These are phyloP conservation scores for Lolium rigidum DNA, from an alignment of 176 grass and related monocot species.

Conservation along the genomic window DNA sequence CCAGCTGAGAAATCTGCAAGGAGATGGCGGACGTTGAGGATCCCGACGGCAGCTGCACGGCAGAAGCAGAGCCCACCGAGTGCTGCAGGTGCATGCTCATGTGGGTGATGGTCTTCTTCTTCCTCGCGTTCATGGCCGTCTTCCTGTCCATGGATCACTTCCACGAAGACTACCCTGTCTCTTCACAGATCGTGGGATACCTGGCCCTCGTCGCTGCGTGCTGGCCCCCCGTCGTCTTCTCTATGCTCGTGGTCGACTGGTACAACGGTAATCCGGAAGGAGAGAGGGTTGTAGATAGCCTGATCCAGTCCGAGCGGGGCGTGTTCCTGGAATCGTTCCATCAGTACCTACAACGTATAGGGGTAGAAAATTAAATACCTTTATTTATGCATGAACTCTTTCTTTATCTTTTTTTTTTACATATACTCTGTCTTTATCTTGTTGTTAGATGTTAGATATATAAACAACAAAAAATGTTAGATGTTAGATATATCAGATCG, in stretches of 20 bases:
- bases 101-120: background rate
- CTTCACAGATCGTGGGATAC: background rate
- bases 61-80: background rate
- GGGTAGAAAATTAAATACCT: no score
- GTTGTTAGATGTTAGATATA: no score
- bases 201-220: background rate
- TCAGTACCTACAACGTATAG: background rate
- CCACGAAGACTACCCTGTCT: background rate
- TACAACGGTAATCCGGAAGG: background rate
- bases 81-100: background rate
- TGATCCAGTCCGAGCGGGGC: background rate
- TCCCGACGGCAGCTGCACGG: background rate
- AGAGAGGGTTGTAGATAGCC: background rate
- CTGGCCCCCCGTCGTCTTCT: background rate
- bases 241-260: background rate
- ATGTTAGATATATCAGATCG: no score
- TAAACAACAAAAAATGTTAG: no score
- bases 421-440: no score
- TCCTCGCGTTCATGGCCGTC: background rate
- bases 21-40: background rate
- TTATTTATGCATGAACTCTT: no score
- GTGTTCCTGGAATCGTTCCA: background rate
- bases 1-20: no score
- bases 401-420: no score
- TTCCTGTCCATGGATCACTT: background rate